A percentile compares a stretch with the other conserved stretches of the same genome.
phyloP scores from a whole-genome alignment of 2,329 filamentous ascomycete species.

The Botrytis elliptica region DNA sequence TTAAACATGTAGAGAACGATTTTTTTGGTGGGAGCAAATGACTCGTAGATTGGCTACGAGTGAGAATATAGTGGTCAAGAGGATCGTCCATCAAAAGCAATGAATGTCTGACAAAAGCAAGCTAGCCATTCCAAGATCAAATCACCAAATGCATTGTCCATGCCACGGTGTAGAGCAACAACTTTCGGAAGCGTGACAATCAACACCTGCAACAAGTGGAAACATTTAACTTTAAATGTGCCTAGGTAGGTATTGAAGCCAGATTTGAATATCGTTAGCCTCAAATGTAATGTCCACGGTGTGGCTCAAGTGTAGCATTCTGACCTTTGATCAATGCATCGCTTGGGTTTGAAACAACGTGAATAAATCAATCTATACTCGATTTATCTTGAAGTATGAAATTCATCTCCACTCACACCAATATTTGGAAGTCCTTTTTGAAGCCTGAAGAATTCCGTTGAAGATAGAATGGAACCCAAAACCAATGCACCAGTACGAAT shows the following conservation, averaged over 20 bases:
- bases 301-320: neutral
- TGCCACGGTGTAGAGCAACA: neutral
- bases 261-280: neutral
- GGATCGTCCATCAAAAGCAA: neutral
- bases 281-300: neutral
- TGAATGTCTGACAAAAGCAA: neutral
- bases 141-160: neutral
- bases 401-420: neutral
- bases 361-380: neutral
- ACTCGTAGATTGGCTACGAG: neutral
- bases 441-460: neutral
- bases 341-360: neutral
- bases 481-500: neutral
- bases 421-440: neutral
- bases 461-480: neutral
- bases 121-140: neutral
- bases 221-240: neutral
- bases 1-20: neutral
- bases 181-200: neutral
- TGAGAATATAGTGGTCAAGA: neutral
- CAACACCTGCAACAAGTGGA: neutral
- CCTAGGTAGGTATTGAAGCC: neutral
- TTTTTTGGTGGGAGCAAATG: neutral
- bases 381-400: neutral
- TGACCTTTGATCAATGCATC: neutral